Evolutionary conservation across 1,139 yeast species (phyloP).

Genomic region (Geotrichum cucujoidarum): DNA sequence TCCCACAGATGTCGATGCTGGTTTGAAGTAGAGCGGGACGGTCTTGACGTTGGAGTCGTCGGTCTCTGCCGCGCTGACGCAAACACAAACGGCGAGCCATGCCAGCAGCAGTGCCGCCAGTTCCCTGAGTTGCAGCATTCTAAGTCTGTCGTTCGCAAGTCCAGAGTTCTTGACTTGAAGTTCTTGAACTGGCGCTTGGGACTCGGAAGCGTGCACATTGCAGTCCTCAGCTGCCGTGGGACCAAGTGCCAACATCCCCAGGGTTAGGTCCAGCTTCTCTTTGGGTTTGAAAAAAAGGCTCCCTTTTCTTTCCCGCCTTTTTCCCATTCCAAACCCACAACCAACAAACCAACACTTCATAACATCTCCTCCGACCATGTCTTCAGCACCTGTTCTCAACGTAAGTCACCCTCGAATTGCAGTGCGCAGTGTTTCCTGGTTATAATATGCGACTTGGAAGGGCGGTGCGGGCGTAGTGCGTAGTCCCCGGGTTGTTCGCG

Average conservation of each 20-base stretch:
- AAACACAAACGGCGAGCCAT: not conserved
- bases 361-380: slow-evolving; percentile 15
- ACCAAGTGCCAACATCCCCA: too few species aligned
- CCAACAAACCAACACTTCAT: slow-evolving; percentile 2
- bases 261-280: too few species aligned
- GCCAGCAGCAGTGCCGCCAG: not conserved
- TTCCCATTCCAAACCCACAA: not conserved
- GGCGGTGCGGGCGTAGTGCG: too few species aligned
- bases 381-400: slow-evolving; percentile 30
- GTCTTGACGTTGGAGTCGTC: slow-evolving; percentile 1
- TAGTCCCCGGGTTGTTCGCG: too few species aligned
- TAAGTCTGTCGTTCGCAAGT: not conserved
- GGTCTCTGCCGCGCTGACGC: not conserved
- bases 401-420: slow-evolving; percentile 28
- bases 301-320: slow-evolving; percentile 3
- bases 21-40: slow-evolving; percentile 9
- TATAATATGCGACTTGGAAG: too few species aligned
- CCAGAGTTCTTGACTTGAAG: too few species aligned
- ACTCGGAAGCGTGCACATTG: too few species aligned
- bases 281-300: too few species aligned
- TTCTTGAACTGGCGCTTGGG: too few species aligned
- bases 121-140: not conserved
- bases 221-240: too few species aligned
- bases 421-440: too few species aligned
- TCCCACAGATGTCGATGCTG: not conserved